A percentile compares a stretch with the other conserved stretches of the same genome.
Conservation (phyloP, 2,329 filamentous ascomycete species). For the Ceratocystis harringtonii region DNA sequence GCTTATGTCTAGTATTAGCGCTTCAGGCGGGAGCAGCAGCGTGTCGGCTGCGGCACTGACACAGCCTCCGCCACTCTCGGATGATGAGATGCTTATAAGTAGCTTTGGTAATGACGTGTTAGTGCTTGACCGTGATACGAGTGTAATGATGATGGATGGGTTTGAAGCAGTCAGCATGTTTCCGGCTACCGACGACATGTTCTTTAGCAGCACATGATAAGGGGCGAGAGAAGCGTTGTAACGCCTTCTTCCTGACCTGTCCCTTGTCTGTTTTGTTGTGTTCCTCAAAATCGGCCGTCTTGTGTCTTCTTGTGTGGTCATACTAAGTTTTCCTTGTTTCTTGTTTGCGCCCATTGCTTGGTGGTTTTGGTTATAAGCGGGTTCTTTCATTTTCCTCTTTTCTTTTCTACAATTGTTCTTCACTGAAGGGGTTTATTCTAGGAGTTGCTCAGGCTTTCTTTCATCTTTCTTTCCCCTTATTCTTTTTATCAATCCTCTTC, state of each 20-base stretch:
- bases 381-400: neutral
- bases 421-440: neutral
- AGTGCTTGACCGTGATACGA: slow-evolving; percentile 32
- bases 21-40: slow-evolving; percentile 23
- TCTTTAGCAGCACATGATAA: slow-evolving; percentile 30
- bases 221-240: neutral
- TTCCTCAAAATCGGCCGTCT: slow-evolving; percentile 1
- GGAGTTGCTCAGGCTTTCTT: neutral
- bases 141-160: slow-evolving; percentile 37
- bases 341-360: neutral
- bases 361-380: slow-evolving; percentile 4
- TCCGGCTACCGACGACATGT: slow-evolving; percentile 35
- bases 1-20: slow-evolving; percentile 21
- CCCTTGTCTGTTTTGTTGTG: neutral
- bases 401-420: neutral
- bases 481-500: neutral
- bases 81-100: slow-evolving; percentile 33
- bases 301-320: neutral
- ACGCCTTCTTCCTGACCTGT: neutral
- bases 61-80: neutral
- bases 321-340: neutral
- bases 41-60: neutral
- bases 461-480: neutral
- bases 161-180: slow-evolving; percentile 39
- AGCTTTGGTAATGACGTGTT: slow-evolving; percentile 31